A percentile compares a stretch with the other conserved stretches of the same genome.
Evolutionary conservation across 805 yeast genomes (phyloP).

Genomic region (Wickerhamia fluorescens): DNA sequence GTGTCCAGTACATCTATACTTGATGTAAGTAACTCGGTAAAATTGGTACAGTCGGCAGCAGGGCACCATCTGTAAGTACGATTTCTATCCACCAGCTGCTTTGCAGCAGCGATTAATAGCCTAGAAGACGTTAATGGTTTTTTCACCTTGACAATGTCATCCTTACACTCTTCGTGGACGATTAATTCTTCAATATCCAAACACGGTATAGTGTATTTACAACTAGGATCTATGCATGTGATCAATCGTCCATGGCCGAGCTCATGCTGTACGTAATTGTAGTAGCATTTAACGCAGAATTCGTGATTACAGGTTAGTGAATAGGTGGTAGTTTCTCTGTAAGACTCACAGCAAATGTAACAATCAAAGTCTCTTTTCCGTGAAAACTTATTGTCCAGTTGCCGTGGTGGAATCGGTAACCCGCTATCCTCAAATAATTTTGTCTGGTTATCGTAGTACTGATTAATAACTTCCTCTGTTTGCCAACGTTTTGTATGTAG

Average conservation of each 20-base stretch:
- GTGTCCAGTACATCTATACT: conserved; percentile 9
- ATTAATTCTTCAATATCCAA: conserved; percentile 24
- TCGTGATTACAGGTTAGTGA: conserved; percentile 62
- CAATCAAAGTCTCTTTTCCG: conserved; percentile 1
- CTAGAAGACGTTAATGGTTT: conserved; percentile 27
- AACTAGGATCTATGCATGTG: conserved; percentile 59
- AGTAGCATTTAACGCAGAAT: conserved; percentile 66
- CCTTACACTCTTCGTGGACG: conserved; percentile 3
- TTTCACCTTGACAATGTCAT: conserved; percentile 6
- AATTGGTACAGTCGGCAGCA: conserved; percentile 64
- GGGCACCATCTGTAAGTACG: conserved; percentile 73
- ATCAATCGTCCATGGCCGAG: conserved; percentile 40
- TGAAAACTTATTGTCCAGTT: conserved; percentile 1
- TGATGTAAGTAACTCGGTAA: conserved; percentile 33
- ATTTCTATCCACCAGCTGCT: conserved; percentile 42
- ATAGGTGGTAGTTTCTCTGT: conserved; percentile 29
- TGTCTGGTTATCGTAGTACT: conserved; percentile 25
- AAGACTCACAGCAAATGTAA: conserved; percentile 63
- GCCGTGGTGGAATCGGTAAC: conserved; percentile 6
- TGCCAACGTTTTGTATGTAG: conserved; percentile 35
- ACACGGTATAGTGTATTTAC: conserved; percentile 38
- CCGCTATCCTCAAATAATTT: conserved; percentile 24
- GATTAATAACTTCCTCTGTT: conserved; percentile 30
- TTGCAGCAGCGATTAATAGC: conserved; percentile 33
- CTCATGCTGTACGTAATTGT: conserved; percentile 46